These are phyloP conservation scores for Globisporangium polare DNA, from an alignment of 352 stramenopile genomes.

Conservation along the genomic window DNA sequence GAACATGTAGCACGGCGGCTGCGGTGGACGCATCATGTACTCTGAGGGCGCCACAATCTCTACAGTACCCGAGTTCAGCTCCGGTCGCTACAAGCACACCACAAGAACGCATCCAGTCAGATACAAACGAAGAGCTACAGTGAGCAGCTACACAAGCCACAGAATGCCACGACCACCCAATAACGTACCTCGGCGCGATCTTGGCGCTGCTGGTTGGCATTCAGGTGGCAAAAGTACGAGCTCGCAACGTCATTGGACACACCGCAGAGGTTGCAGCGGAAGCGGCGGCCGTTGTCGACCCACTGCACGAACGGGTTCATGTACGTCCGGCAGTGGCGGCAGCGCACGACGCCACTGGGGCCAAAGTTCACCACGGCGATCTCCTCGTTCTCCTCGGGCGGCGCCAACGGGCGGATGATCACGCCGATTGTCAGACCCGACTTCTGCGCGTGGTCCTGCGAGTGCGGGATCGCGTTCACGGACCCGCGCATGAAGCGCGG, in stretches of 20 bases:
- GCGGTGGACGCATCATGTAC: constrained; percentile 89
- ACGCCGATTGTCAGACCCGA: constrained; percentile 83
- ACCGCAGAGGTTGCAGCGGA: constrained; percentile 88
- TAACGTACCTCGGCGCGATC: constrained; percentile 88
- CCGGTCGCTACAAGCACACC: constrained; percentile 38
- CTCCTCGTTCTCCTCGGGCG: constrained; percentile 55
- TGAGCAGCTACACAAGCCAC: constrained; percentile 43
- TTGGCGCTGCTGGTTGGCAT: constrained; percentile 91
- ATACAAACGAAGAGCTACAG: constrained; percentile 1
- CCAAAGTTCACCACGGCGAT: constrained; percentile 88
- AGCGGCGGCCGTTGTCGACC: constrained; percentile 85
- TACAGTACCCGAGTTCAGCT: constrained; percentile 70
- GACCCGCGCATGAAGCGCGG: constrained; percentile 82
- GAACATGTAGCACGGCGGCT: constrained; percentile 87
- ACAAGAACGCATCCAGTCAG: neutral
- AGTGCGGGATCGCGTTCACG: constrained; percentile 73
- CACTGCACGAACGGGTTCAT: constrained; percentile 89
- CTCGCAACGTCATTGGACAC: constrained; percentile 90
- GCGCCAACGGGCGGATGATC: constrained; percentile 78
- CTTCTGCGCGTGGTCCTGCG: constrained; percentile 79
- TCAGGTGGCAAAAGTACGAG: constrained; percentile 98
- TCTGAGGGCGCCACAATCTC: constrained; percentile 85
- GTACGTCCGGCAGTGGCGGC: constrained; percentile 87
- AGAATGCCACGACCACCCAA: constrained; percentile 62
- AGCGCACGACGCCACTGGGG: constrained; percentile 75